Percentiles rank a stretch among this genome's conserved stretches.
These are phyloP conservation scores for Solanum dulcamara DNA, from an alignment of 257 asterid genomes.

Conservation along the genomic window DNA sequence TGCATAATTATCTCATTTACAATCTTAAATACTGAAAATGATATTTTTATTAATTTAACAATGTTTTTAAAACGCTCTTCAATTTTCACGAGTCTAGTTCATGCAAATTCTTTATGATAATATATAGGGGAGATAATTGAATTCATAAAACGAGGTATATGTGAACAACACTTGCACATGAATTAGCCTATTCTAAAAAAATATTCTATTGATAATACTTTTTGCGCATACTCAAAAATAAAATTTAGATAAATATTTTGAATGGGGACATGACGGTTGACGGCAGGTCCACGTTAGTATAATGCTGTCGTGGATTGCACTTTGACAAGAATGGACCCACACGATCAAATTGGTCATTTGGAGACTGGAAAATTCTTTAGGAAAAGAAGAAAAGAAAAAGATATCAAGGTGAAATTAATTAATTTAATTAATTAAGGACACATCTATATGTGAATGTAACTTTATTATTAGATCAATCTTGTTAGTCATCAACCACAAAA, in stretches of 20 bases:
- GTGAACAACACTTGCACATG: background rate
- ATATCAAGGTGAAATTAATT: background rate
- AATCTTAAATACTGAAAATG: background rate
- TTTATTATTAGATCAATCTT: background rate
- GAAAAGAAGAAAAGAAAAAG: background rate
- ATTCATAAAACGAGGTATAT: background rate
- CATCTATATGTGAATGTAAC: background rate
- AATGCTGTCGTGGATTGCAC: conserved; percentile 12
- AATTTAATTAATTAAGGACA: background rate
- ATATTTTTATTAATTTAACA: background rate
- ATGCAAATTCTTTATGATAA: background rate
- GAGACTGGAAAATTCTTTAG: background rate
- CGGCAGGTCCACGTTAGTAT: background rate
- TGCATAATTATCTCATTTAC: background rate
- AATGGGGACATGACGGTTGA: background rate
- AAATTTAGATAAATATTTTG: background rate
- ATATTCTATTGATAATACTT: background rate
- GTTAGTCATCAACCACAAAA: background rate
- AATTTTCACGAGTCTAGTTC: background rate
- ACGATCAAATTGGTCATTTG: background rate
- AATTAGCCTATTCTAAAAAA: background rate
- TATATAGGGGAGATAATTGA: too few species aligned
- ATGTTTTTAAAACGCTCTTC: background rate
- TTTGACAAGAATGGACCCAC: background rate
- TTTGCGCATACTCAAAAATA: fast-evolving